These are phyloP conservation scores for Syzygium aromaticum DNA, from an alignment of 345 rosid genomes.

Conservation along the genomic window DNA sequence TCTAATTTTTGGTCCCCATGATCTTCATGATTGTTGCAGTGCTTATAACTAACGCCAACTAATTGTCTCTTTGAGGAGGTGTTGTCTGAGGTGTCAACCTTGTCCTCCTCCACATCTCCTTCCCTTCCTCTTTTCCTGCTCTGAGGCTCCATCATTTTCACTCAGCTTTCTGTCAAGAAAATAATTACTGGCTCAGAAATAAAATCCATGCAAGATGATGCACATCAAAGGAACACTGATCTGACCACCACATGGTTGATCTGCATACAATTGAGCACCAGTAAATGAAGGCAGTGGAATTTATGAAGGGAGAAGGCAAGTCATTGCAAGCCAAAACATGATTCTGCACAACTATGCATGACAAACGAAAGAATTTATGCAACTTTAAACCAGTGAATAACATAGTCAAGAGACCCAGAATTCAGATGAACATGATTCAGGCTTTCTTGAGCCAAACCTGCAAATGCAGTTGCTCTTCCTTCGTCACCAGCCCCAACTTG, in stretches of 20 bases:
- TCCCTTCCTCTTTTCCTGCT: constrained; percentile 25
- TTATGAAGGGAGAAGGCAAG: neutral
- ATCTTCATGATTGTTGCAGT: neutral
- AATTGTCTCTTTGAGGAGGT: neutral
- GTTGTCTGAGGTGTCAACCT: neutral
- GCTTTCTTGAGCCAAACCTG: neutral
- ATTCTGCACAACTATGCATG: neutral
- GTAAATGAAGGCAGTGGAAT: neutral
- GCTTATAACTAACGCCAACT: neutral
- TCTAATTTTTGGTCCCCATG: neutral
- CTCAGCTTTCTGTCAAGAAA: neutral
- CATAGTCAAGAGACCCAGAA: neutral
- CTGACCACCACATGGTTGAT: neutral
- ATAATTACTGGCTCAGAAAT: neutral
- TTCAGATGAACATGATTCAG: neutral
- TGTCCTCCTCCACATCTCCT: constrained; percentile 1
- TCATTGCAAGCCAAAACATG: neutral
- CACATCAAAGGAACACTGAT: neutral
- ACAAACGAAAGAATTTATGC: neutral
- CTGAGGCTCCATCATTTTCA: constrained; percentile 14
- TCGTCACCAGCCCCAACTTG: neutral
- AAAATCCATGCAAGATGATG: neutral
- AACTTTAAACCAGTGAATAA: neutral
- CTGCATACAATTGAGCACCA: neutral
- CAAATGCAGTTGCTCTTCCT: neutral